phyloP scores from a whole-genome alignment of 2,329 filamentous ascomycete species.

The Hypoxylon sp. region DNA sequence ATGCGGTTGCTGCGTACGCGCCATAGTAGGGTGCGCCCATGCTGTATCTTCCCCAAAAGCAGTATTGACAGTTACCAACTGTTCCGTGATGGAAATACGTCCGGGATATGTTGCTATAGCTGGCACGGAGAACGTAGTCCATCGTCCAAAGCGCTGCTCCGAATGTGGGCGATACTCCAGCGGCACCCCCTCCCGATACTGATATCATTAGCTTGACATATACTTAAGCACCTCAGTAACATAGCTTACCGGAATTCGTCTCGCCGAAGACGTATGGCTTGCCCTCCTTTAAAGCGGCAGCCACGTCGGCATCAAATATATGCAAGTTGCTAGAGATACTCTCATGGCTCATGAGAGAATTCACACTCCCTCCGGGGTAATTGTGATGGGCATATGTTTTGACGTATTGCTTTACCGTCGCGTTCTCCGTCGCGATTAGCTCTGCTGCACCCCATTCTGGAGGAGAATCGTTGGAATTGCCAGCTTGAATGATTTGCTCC shows the following conservation, averaged over 20 bases:
- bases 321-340: slow-evolving; percentile 57
- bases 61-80: slow-evolving; percentile 62
- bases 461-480: slow-evolving; percentile 56
- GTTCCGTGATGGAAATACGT: slow-evolving; percentile 67
- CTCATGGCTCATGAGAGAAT: slow-evolving; percentile 61
- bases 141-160: slow-evolving; percentile 66
- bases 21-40: slow-evolving; percentile 67
- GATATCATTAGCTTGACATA: no score
- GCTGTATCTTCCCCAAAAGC: slow-evolving; percentile 56
- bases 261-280: slow-evolving; percentile 64
- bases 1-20: slow-evolving; percentile 62
- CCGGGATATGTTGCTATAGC: slow-evolving; percentile 55
- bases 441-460: slow-evolving; percentile 57
- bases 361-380: slow-evolving; percentile 60
- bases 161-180: slow-evolving; percentile 60
- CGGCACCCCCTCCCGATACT: slow-evolving; percentile 57
- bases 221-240: no score
- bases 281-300: slow-evolving; percentile 54
- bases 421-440: slow-evolving; percentile 56
- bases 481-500: slow-evolving; percentile 56
- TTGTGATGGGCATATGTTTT: slow-evolving; percentile 62
- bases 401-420: slow-evolving; percentile 56
- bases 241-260: slow-evolving; percentile 61
- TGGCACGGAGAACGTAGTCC: slow-evolving; percentile 58
- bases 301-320: slow-evolving; percentile 58